A percentile compares a stretch with the other conserved stretches of the same genome.
These are phyloP conservation scores for Candida montana DNA, from an alignment of 805 yeast species.

Conservation along the genomic window DNA sequence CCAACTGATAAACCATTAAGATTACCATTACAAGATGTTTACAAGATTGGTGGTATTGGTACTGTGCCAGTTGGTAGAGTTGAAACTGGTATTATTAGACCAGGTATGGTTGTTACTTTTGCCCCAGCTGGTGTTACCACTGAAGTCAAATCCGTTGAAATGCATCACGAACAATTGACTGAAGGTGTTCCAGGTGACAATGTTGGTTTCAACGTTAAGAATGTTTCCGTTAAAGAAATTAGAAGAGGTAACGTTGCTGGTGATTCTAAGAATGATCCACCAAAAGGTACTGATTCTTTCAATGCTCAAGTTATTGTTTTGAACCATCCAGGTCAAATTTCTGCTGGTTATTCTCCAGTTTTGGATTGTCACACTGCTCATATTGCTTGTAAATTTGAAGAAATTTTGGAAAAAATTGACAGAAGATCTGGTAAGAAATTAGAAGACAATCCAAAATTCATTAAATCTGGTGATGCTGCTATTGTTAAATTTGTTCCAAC, in stretches of 20 bases:
- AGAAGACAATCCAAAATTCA: conserved; percentile 87
- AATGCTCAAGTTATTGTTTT: conserved; percentile 84
- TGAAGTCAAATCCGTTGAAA: conserved; percentile 88
- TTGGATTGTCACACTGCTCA: conserved; percentile 92
- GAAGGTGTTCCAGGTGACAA: conserved; percentile 87
- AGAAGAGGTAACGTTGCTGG: conserved; percentile 93
- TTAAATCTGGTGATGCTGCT: conserved; percentile 96
- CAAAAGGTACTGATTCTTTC: conserved; percentile 76
- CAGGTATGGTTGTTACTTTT: conserved; percentile 86
- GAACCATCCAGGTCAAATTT: conserved; percentile 93
- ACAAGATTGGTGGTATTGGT: conserved; percentile 94
- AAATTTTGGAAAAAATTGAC: conserved; percentile 99
- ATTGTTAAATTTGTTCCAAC: conserved; percentile 84
- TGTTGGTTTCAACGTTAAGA: conserved; percentile 92
- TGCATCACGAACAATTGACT: conserved; percentile 85
- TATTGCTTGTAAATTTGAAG: conserved; percentile 74
- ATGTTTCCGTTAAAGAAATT: conserved; percentile 87
- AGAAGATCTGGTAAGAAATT: conserved; percentile 91
- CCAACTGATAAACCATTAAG: conserved; percentile 88
- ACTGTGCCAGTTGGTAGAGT: conserved; percentile 95
- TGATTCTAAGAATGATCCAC: conserved; percentile 94
- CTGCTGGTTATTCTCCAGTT: conserved; percentile 91
- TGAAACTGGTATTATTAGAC: conserved; percentile 89
- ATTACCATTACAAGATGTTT: conserved; percentile 88
- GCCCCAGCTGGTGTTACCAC: conserved; percentile 94